These are phyloP conservation scores for Eutrema salsugineum DNA, from an alignment of 441 rosid species.

Conservation along the genomic window DNA sequence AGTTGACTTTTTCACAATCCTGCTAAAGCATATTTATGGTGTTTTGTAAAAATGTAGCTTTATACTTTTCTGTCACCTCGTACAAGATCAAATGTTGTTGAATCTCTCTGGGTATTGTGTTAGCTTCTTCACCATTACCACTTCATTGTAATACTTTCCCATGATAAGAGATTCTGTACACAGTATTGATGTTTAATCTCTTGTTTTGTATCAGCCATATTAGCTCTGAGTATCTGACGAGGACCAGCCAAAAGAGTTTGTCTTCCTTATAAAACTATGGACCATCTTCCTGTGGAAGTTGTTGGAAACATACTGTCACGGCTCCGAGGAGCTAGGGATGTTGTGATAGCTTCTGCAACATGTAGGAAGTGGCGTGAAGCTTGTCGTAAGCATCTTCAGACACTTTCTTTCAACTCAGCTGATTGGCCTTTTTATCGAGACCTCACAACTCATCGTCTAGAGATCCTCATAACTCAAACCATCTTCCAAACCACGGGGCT, in stretches of 20 bases:
- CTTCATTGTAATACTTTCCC: background rate
- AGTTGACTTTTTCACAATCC: background rate
- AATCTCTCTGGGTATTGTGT: background rate
- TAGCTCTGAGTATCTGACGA: background rate
- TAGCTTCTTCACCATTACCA: background rate
- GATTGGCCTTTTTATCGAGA: constrained; percentile 65
- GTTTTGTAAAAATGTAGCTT: background rate
- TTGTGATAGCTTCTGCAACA: constrained; percentile 64
- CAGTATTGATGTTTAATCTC: background rate
- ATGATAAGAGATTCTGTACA: background rate
- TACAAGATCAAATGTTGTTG: background rate
- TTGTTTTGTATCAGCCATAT: background rate
- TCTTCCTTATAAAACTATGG: constrained; percentile 15
- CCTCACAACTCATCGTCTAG: constrained; percentile 42
- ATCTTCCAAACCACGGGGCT: constrained; percentile 72
- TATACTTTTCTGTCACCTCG: background rate
- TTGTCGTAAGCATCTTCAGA: constrained; percentile 50
- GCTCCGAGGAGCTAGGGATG: constrained; percentile 55
- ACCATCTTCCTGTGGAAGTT: constrained; percentile 53
- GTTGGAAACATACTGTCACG: constrained; percentile 63
- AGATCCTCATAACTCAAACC: constrained; percentile 70
- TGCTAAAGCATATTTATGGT: background rate
- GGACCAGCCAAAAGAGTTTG: background rate
- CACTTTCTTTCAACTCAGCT: constrained; percentile 53
- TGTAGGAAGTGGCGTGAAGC: constrained; percentile 80